Percentiles rank a stretch among this genome's conserved stretches.
These are phyloP conservation scores for Nissolia schottii DNA, from an alignment of 306 rosid genomes.

Conservation along the genomic window DNA sequence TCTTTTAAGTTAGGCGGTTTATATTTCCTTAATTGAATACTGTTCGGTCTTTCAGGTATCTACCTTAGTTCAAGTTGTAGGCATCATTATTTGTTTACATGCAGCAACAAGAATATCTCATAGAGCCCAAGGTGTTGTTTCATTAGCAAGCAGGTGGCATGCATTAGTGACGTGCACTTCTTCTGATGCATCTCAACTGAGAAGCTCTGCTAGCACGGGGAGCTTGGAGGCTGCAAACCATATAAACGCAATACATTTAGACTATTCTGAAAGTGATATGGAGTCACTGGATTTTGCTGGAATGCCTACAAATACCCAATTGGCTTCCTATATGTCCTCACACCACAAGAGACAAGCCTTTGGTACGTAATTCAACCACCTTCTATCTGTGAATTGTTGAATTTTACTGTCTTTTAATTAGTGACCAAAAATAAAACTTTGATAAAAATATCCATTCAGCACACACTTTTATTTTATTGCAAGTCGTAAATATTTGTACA, in stretches of 20 bases:
- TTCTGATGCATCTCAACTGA: slow-evolving; percentile 42
- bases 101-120: slow-evolving; percentile 81
- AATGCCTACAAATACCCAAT: slow-evolving; percentile 44
- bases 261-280: slow-evolving; percentile 74
- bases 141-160: slow-evolving; percentile 82
- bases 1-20: not conserved
- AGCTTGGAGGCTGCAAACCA: slow-evolving; percentile 39
- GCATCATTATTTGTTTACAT: slow-evolving; percentile 67
- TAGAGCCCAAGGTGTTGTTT: slow-evolving; percentile 72
- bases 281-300: slow-evolving; percentile 51
- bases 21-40: not conserved
- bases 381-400: not conserved
- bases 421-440: not conserved
- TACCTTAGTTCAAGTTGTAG: slow-evolving; percentile 80
- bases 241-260: slow-evolving; percentile 35
- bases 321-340: slow-evolving; percentile 60
- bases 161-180: slow-evolving; percentile 59
- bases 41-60: slow-evolving; percentile 47
- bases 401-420: not conserved
- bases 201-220: slow-evolving; percentile 38
- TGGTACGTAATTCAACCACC: slow-evolving; percentile 42
- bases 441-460: not conserved
- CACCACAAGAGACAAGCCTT: slow-evolving; percentile 83
- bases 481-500: not conserved
- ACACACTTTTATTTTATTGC: not conserved